Conservation (phyloP, 1,284 basidiomycete species). For the Xerocomus minutiporus region DNA sequence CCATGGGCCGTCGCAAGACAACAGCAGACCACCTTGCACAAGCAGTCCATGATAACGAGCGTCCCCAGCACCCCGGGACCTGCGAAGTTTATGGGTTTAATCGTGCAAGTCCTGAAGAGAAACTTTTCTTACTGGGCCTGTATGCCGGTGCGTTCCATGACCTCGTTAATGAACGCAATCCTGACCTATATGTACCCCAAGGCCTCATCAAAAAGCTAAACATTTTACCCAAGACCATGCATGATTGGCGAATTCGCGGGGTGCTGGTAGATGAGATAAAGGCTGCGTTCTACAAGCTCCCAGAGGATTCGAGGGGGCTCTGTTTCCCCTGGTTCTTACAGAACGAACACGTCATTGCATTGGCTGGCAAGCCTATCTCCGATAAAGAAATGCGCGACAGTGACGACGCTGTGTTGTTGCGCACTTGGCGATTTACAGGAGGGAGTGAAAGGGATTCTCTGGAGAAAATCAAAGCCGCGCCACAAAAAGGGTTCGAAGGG, state of each 20-base stretch:
- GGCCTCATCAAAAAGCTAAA: not conserved
- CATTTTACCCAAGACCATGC: constrained; percentile 1
- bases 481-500: too few species aligned
- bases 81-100: not conserved
- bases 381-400: not conserved
- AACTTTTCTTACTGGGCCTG: not conserved
- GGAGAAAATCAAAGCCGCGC: not conserved
- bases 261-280: not conserved
- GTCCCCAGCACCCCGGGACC: not conserved
- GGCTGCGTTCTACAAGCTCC: not conserved
- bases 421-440: not conserved
- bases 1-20: not conserved
- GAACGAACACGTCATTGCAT: constrained; percentile 3
- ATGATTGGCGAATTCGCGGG: constrained; percentile 1
- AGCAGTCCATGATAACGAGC: not conserved
- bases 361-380: not conserved
- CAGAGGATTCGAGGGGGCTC: not conserved
- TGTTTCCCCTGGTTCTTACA: constrained; percentile 4
- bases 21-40: constrained; percentile 2
- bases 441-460: not conserved
- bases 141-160: not conserved
- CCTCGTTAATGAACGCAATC: too few species aligned
- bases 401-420: not conserved
- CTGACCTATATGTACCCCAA: not conserved
- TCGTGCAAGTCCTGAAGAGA: not conserved